Evolutionary conservation across 305 asterid species (phyloP).

Genomic region (Solanum hybrid): DNA sequence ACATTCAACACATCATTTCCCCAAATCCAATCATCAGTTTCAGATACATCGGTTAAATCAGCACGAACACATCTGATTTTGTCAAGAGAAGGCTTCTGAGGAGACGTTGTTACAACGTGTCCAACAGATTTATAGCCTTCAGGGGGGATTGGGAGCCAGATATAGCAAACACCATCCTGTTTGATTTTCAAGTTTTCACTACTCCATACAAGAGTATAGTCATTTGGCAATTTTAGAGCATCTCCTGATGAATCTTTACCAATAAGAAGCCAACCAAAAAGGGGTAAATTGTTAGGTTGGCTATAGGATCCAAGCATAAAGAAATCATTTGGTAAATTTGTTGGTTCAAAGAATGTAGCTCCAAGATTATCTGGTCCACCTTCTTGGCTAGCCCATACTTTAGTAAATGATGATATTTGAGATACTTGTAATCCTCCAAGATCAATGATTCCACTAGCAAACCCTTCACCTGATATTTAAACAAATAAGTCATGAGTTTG

Average conservation of each 20-base stretch:
- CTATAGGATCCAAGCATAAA: slow-evolving; percentile 60
- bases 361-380: slow-evolving; percentile 77
- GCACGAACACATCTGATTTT: slow-evolving; percentile 44
- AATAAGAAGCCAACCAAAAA: slow-evolving; percentile 59
- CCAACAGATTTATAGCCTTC: slow-evolving; percentile 62
- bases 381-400: slow-evolving; percentile 53
- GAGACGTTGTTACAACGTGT: slow-evolving; percentile 39
- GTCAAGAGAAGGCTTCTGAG: slow-evolving; percentile 48
- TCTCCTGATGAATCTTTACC: slow-evolving; percentile 37
- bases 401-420: slow-evolving; percentile 36
- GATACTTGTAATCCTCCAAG: slow-evolving; percentile 55
- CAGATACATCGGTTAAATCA: slow-evolving; percentile 45
- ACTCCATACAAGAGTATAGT: slow-evolving; percentile 64
- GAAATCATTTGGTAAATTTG: slow-evolving; percentile 61
- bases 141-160: slow-evolving; percentile 66
- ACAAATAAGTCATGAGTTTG: neutral
- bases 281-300: slow-evolving; percentile 57
- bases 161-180: slow-evolving; percentile 48
- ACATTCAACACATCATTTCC: slow-evolving; percentile 29
- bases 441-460: slow-evolving; percentile 60
- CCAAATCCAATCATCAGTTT: slow-evolving; percentile 51
- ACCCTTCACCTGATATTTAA: slow-evolving; percentile 41
- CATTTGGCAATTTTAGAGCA: slow-evolving; percentile 39
- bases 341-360: slow-evolving; percentile 61
- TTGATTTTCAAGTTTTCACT: slow-evolving; percentile 40